A percentile compares a stretch with the other conserved stretches of the same genome.
Conservation (phyloP, 768 basidiomycete species). For the Pholiota molesta region DNA sequence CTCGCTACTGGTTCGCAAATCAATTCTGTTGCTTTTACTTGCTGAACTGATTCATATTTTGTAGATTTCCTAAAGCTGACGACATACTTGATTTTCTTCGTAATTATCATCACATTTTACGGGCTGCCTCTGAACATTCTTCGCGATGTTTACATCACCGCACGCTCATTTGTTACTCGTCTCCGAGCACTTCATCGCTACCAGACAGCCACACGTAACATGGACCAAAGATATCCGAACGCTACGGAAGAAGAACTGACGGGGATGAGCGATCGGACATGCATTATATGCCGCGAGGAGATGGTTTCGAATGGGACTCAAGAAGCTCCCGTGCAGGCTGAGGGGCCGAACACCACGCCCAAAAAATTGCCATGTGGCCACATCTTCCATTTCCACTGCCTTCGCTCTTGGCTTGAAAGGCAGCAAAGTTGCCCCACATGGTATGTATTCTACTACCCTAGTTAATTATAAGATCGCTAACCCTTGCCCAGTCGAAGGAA, state of each 20-base stretch:
- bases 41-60: slow-evolving; percentile 14
- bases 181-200: slow-evolving; percentile 90
- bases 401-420: slow-evolving; percentile 96
- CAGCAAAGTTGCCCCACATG: slow-evolving; percentile 99
- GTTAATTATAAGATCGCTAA: slow-evolving; percentile 15
- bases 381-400: slow-evolving; percentile 97
- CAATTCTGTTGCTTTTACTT: neutral
- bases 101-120: slow-evolving; percentile 91
- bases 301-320: slow-evolving; percentile 57
- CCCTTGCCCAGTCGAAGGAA: slow-evolving; percentile 64
- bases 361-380: slow-evolving; percentile 98
- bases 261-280: slow-evolving; percentile 85
- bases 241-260: slow-evolving; percentile 85
- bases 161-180: slow-evolving; percentile 87
- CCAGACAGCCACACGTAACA: slow-evolving; percentile 91
- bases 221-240: slow-evolving; percentile 95
- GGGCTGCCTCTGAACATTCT: slow-evolving; percentile 96
- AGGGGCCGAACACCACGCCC: slow-evolving; percentile 92
- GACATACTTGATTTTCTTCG: slow-evolving; percentile 93
- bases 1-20: slow-evolving; percentile 70
- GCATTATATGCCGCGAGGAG: slow-evolving; percentile 98
- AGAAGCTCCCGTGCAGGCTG: slow-evolving; percentile 35
- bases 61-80: slow-evolving; percentile 92
- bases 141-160: slow-evolving; percentile 95
- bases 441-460: slow-evolving; percentile 40